Evolutionary conservation across 345 rosid species (phyloP).

Genomic region (sweet orange (Citrus sinensis)): DNA sequence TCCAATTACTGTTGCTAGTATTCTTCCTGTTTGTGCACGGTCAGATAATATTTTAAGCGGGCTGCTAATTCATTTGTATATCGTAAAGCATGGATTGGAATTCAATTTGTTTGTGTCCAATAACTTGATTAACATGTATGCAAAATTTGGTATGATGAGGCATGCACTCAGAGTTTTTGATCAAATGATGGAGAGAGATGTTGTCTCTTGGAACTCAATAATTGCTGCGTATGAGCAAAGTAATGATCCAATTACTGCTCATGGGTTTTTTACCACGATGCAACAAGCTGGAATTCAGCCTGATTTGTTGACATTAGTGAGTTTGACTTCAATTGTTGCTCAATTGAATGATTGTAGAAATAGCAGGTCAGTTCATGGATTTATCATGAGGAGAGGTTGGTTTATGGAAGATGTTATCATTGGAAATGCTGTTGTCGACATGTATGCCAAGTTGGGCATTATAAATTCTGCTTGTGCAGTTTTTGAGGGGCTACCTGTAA

Average conservation of each 20-base stretch:
- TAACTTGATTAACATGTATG: slow-evolving; percentile 53
- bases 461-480: slow-evolving; percentile 37
- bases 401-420: slow-evolving; percentile 30
- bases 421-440: slow-evolving; percentile 50
- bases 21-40: slow-evolving; percentile 56
- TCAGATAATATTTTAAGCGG: slow-evolving; percentile 36
- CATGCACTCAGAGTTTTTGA: slow-evolving; percentile 37
- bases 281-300: slow-evolving; percentile 29
- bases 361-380: slow-evolving; percentile 41
- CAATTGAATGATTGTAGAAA: slow-evolving; percentile 35
- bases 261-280: slow-evolving; percentile 36
- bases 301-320: slow-evolving; percentile 48
- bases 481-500: slow-evolving; percentile 37
- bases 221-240: slow-evolving; percentile 56
- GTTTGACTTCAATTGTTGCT: slow-evolving; percentile 44
- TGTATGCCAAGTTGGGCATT: slow-evolving; percentile 51
- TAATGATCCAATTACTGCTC: slow-evolving; percentile 37
- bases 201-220: slow-evolving; percentile 63
- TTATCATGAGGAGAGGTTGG: slow-evolving; percentile 40
- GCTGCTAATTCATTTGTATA: slow-evolving; percentile 38
- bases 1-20: slow-evolving; percentile 42
- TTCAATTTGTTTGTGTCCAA: slow-evolving; percentile 44
- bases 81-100: slow-evolving; percentile 46
- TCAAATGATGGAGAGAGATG: slow-evolving; percentile 37
- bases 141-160: slow-evolving; percentile 31